Evolutionary conservation across 2,329 filamentous ascomycete species (phyloP).

Genomic region (Raffaelea ambrosiae): DNA sequence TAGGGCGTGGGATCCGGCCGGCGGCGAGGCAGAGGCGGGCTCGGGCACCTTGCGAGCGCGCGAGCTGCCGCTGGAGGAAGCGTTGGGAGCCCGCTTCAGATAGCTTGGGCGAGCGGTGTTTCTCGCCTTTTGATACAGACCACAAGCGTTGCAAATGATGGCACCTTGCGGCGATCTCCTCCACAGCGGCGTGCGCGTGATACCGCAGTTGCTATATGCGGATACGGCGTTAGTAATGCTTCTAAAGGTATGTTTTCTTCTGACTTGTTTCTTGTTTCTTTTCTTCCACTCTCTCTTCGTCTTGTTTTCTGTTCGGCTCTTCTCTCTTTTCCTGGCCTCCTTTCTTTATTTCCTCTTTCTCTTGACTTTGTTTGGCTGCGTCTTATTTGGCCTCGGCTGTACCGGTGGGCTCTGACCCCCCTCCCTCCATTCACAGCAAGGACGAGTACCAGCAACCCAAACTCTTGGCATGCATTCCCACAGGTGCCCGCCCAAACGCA

Average conservation of each 20-base stretch:
- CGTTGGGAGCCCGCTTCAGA: conserved; percentile 65
- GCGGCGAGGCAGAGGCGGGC: conserved; percentile 26
- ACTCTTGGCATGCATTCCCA: no score
- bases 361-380: no score
- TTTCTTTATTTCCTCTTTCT: no score
- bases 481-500: no score
- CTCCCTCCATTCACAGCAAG: no score
- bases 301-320: neutral
- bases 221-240: neutral
- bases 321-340: neutral
- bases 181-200: conserved; percentile 90
- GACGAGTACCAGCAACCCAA: no score
- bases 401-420: no score
- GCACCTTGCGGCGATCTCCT: conserved; percentile 84
- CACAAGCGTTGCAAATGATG: conserved; percentile 96
- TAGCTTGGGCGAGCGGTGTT: conserved; percentile 88
- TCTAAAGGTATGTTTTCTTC: no score
- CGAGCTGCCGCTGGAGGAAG: conserved; percentile 28
- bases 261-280: neutral
- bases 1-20: conserved; percentile 28
- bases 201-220: conserved; percentile 74
- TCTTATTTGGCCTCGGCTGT: no score
- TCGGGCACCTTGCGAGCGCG: conserved; percentile 31
- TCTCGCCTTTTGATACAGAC: conserved; percentile 85
- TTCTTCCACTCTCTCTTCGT: neutral